These are phyloP conservation scores for Solanum gracilifrons DNA, from an alignment of 257 asterid genomes.

Conservation along the genomic window DNA sequence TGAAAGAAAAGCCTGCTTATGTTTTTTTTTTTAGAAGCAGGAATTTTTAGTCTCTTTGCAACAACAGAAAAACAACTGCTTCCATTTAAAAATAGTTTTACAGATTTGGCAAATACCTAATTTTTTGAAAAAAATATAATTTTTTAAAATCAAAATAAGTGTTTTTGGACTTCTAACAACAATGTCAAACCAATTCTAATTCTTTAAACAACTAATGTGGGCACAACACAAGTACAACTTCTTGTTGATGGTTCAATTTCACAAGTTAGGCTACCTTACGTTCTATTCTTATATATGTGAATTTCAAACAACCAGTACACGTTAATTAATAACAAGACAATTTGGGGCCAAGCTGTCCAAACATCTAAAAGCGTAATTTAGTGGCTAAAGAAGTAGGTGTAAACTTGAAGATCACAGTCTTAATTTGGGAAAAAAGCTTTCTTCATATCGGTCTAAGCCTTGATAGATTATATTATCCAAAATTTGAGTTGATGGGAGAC, in stretches of 20 bases:
- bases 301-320: neutral
- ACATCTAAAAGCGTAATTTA: neutral
- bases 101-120: no score
- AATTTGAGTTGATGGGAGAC: neutral
- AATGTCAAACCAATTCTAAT: neutral
- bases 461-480: neutral
- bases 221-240: neutral
- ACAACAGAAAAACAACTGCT: fast-evolving
- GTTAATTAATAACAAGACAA: neutral
- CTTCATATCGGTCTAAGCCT: neutral
- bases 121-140: no score
- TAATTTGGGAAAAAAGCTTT: neutral
- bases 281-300: neutral
- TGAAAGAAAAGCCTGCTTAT: no score
- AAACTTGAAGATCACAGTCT: neutral
- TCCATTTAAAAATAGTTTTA: no score
- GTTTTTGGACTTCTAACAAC: no score
- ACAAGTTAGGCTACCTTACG: neutral
- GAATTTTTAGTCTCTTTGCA: no score
- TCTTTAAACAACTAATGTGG: neutral
- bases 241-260: neutral
- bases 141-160: no score
- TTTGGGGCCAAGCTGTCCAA: no score
- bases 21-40: no score
- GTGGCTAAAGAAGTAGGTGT: neutral